Evolutionary conservation across 2,329 filamentous ascomycete genomes (phyloP), one percentile per base, ranked within the genome.

Genomic region (Colletotrichum lindemuthianum): DNA sequence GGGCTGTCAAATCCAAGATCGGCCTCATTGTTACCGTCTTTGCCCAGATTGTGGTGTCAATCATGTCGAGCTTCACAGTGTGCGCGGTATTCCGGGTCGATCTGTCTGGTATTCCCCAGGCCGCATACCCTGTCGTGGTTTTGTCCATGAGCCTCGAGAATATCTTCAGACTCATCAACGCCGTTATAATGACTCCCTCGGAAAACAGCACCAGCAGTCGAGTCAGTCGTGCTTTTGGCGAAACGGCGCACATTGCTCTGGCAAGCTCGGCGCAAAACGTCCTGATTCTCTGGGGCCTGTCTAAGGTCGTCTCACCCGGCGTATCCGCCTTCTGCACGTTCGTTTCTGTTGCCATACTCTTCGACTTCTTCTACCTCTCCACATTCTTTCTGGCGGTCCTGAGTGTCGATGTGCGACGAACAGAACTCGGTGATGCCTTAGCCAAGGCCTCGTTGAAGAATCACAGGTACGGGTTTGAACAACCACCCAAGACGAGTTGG

Each of bases 361-460:
- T 94, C 70, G 92, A 95, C 75, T 90, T 91, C 67, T 88, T 93
- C 71, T 93, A 91, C 71, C 82, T 93, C 24, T 84, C 92, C 8
- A 94, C 91, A 0, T 94, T 93, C 77, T 94, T 95, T 72, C 81
- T 93, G 4, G 88, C 91, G 1, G 90, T 95, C 11, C 80, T 95
- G 32, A 93, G 90, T 71, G 88, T 95, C 47, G 92, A 95, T 73
- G 90, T 95, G 9, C 86, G 89, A 24, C 84, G 92, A 69, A 87
- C 90, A 61, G 92, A 95, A 77, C 83, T 95, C 0, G 88, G 88
- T 69, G 91, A 95, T 72, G 89, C 90, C 2, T 78, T 94, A 9
- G 87, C 81, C 10, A 88, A 85, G 69, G 83, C 81, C 2, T 81
- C 82, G 1, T 79, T 82, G 43, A 78, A 79, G 12, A 76, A 77